These are phyloP conservation scores for Mycena albidolilacea DNA, from an alignment of 768 basidiomycete genomes.

Conservation along the genomic window DNA sequence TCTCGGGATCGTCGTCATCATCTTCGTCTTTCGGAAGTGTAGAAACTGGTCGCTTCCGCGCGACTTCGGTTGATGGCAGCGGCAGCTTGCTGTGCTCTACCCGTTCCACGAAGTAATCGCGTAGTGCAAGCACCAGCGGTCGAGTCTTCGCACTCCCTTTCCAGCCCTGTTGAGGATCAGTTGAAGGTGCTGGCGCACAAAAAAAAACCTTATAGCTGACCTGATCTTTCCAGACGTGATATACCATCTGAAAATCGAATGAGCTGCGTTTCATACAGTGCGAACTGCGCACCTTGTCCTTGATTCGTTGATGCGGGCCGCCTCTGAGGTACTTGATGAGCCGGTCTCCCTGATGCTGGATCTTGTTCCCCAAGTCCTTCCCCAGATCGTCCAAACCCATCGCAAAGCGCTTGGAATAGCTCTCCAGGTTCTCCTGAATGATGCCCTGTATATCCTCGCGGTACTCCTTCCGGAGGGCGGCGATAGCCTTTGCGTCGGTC, in stretches of 20 bases:
- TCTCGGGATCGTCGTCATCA: conserved; percentile 22
- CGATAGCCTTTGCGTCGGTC: conserved; percentile 31
- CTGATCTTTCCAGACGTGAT: conserved; percentile 40
- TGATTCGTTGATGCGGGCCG: conserved; percentile 45
- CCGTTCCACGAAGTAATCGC: conserved; percentile 31
- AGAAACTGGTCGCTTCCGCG: conserved; percentile 1
- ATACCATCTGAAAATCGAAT: conserved; percentile 37
- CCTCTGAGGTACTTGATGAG: conserved; percentile 39
- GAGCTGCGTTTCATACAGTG: neutral
- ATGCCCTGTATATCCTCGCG: conserved; percentile 32
- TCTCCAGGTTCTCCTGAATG: conserved; percentile 6
- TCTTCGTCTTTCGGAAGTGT: conserved; percentile 32
- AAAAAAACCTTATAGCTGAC: conserved; percentile 5
- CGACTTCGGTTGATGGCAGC: conserved; percentile 22
- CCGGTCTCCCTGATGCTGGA: conserved; percentile 38
- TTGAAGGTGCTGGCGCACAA: neutral
- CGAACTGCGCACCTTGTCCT: conserved; percentile 37
- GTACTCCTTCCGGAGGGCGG: conserved; percentile 36
- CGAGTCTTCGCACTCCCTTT: conserved; percentile 27
- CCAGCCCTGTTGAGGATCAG: conserved; percentile 10
- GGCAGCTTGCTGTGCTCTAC: conserved; percentile 22
- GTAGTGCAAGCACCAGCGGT: conserved; percentile 22
- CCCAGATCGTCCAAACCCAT: conserved; percentile 43
- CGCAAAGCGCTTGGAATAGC: conserved; percentile 29
- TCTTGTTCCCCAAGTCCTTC: conserved; percentile 42